Evolutionary conservation across 192 early-diverging fungal species (phyloP).

Genomic region (Backusella morwellensis): DNA sequence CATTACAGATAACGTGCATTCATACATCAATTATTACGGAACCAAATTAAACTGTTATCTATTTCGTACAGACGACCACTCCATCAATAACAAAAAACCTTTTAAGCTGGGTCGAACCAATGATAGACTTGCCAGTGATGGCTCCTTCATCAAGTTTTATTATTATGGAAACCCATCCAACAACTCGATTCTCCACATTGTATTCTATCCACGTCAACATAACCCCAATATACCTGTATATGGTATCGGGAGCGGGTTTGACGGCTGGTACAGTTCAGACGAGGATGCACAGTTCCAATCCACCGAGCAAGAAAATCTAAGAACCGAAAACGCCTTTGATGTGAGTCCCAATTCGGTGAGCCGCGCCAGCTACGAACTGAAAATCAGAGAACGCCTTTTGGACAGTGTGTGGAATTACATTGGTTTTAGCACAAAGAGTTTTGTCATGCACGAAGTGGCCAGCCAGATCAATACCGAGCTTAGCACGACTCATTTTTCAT

Average conservation of each 20-base stretch:
- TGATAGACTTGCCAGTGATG: conserved; percentile 8
- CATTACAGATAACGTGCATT: conserved; percentile 16
- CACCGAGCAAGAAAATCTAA: conserved; percentile 14
- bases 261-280: conserved; percentile 7
- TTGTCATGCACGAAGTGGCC: not conserved
- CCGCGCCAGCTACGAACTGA: not conserved
- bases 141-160: conserved; percentile 14
- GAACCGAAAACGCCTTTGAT: conserved; percentile 12
- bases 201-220: conserved; percentile 12
- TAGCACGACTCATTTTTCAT: not conserved
- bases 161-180: conserved; percentile 20
- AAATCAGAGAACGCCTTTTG: not conserved
- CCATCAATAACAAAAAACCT: not conserved
- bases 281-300: conserved; percentile 15
- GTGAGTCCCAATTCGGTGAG: not conserved
- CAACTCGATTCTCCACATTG: conserved; percentile 7
- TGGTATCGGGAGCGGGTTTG: not conserved
- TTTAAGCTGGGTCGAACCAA: conserved; percentile 4
- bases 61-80: not conserved
- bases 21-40: conserved; percentile 11
- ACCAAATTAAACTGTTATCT: conserved; percentile 9
- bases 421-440: conserved; percentile 1
- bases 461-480: not conserved
- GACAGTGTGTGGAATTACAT: conserved; percentile 17
- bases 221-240: conserved; percentile 22